Conservation (phyloP, 257 asterid species). For the Mentha longifolia region DNA sequence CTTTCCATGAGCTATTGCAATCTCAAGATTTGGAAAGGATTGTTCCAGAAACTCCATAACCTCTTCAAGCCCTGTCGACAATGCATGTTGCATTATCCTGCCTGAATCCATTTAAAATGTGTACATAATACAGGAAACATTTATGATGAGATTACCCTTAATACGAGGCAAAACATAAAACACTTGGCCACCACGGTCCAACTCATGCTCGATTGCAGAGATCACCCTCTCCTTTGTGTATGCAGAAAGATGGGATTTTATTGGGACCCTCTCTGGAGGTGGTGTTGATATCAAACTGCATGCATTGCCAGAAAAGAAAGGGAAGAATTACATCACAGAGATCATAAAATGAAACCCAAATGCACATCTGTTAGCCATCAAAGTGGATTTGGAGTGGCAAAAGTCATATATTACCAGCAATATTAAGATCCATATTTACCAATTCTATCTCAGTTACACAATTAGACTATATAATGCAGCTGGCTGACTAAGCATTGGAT, state of each 20-base stretch:
- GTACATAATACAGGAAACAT: conserved; percentile 18
- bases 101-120: conserved; percentile 11
- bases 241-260: conserved; percentile 86
- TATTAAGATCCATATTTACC: conserved; percentile 10
- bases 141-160: conserved; percentile 58
- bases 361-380: conserved; percentile 25
- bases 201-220: conserved; percentile 82
- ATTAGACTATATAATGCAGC: conserved; percentile 24
- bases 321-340: conserved; percentile 6
- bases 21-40: conserved; percentile 74
- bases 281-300: conserved; percentile 92
- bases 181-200: conserved; percentile 93
- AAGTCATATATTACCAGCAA: conserved; percentile 25
- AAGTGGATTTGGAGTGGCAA: conserved; percentile 27
- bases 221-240: conserved; percentile 68
- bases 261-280: conserved; percentile 99
- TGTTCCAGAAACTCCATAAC: conserved; percentile 78
- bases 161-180: conserved; percentile 97
- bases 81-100: conserved; percentile 33
- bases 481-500: conserved; percentile 6
- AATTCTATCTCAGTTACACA: conserved; percentile 15
- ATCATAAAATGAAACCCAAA: conserved; percentile 23
- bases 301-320: conserved; percentile 29
- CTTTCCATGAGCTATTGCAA: conserved; percentile 99
- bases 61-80: conserved; percentile 84